Evolutionary conservation across 2,329 filamentous ascomycete species (phyloP).

Genomic region (Coniochaeta sp.): DNA sequence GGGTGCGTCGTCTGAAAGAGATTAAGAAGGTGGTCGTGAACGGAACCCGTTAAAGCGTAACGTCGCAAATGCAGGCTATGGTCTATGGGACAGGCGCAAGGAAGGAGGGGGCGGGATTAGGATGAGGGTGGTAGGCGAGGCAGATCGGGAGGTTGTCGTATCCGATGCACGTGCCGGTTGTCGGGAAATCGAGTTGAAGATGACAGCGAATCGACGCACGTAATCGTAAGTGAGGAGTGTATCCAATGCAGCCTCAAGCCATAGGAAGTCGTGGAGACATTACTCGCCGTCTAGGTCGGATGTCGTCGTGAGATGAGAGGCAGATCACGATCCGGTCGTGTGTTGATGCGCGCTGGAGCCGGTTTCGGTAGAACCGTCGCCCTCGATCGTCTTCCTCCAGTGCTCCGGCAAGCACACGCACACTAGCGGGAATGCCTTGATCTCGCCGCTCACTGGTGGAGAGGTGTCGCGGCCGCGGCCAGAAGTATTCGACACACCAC

Average conservation of each 20-base stretch:
- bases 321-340: conserved; percentile 16
- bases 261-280: conserved; percentile 22
- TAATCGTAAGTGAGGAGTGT: conserved; percentile 16
- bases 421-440: conserved; percentile 95
- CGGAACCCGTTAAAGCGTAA: conserved; percentile 25
- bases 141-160: conserved; percentile 6
- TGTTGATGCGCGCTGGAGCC: conserved; percentile 37
- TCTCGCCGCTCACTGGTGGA: conserved; percentile 66
- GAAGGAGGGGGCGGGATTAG: conserved; percentile 1
- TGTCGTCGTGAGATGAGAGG: conserved; percentile 15
- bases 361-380: conserved; percentile 66
- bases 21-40: conserved; percentile 22
- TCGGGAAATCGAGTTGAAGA: conserved; percentile 1
- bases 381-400: conserved; percentile 95
- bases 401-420: conserved; percentile 94
- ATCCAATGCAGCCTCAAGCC: conserved; percentile 18
- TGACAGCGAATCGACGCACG: conserved; percentile 4
- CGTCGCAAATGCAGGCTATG: conserved; percentile 23
- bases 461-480: conserved; percentile 51
- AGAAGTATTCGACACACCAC: conserved; percentile 81
- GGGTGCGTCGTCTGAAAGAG: conserved; percentile 12
- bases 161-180: conserved; percentile 1
- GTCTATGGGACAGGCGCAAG: conserved; percentile 26
- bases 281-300: conserved; percentile 17
- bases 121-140: conserved; percentile 8